These are phyloP conservation scores for Colletotrichum echinochloae DNA, from an alignment of 2,329 filamentous ascomycete species.

Conservation along the genomic window DNA sequence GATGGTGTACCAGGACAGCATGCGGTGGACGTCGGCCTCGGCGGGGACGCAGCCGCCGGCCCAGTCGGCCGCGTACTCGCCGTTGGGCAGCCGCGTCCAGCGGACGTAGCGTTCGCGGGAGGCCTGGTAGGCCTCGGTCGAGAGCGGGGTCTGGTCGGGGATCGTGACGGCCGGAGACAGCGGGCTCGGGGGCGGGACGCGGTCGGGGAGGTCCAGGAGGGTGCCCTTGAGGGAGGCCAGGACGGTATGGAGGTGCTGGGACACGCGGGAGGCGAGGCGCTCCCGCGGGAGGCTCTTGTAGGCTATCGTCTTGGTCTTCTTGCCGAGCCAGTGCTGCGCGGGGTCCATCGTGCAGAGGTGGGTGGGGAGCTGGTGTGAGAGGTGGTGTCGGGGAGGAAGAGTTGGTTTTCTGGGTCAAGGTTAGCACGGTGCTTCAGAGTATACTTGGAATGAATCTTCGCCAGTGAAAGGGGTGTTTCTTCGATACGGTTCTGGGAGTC, in stretches of 20 bases:
- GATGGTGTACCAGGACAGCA: conserved; percentile 18
- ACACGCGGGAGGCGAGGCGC: background rate
- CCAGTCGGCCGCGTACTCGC: conserved; percentile 15
- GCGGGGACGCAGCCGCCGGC: background rate
- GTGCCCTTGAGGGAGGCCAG: background rate
- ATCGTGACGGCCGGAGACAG: background rate
- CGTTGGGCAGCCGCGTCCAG: background rate
- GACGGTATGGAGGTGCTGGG: background rate
- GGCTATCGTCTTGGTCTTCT: background rate
- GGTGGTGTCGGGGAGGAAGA: background rate
- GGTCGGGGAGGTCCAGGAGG: conserved; percentile 1
- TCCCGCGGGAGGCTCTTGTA: background rate
- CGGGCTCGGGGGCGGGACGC: background rate
- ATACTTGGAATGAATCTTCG: background rate
- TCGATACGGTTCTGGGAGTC: too few species aligned
- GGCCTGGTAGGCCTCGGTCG: background rate
- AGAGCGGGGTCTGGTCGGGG: background rate
- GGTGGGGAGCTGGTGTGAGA: background rate
- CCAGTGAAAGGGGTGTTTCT: background rate
- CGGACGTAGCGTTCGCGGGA: conserved; percentile 1
- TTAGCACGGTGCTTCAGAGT: background rate
- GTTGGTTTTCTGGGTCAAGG: background rate
- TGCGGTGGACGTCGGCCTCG: background rate
- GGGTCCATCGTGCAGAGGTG: background rate
- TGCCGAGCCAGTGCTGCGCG: background rate